A percentile compares a stretch with the other conserved stretches of the same genome.
Conservation (phyloP, 768 basidiomycete genomes). For the Psilocybe cyanescens region DNA sequence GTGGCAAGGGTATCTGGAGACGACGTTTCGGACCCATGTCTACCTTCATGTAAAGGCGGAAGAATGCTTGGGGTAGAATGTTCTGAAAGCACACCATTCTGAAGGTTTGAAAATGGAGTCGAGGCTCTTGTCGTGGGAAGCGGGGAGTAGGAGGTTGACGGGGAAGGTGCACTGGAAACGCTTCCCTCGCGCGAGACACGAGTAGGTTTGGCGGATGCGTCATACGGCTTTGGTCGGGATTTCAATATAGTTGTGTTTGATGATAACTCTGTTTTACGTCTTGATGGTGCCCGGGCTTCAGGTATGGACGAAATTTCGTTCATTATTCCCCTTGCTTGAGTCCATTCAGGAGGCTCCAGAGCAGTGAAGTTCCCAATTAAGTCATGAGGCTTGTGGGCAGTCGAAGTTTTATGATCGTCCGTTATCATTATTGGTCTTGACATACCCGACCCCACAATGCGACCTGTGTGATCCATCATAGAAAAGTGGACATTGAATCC, state of each 20-base stretch:
- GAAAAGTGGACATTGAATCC: constrained; percentile 93
- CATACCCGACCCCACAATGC: constrained; percentile 78
- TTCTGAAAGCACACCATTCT: constrained; percentile 34
- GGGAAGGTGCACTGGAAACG: constrained; percentile 52
- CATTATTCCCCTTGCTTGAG: constrained; percentile 33
- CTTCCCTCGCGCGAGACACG: constrained; percentile 57
- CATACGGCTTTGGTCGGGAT: constrained; percentile 76
- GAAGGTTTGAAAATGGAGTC: constrained; percentile 42
- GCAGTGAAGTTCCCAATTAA: constrained; percentile 35
- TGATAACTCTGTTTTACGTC: constrained; percentile 50
- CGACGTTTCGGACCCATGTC: constrained; percentile 49
- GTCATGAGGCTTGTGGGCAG: constrained; percentile 36
- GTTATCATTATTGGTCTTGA: constrained; percentile 98
- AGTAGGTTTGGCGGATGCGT: constrained; percentile 49
- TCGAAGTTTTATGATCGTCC: constrained; percentile 93
- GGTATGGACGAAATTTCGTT: constrained; percentile 29
- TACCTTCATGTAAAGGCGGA: constrained; percentile 39
- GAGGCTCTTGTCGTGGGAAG: constrained; percentile 49
- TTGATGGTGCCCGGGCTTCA: constrained; percentile 46
- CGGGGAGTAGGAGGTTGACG: constrained; percentile 46
- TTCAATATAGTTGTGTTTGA: constrained; percentile 37
- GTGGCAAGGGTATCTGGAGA: constrained; percentile 50
- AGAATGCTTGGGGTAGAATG: constrained; percentile 26
- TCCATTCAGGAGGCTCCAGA: constrained; percentile 53
- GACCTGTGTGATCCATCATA: constrained; percentile 79